These are phyloP conservation scores for Talaromyces sp. DNA, from an alignment of 2,329 filamentous ascomycete species.

Conservation along the genomic window DNA sequence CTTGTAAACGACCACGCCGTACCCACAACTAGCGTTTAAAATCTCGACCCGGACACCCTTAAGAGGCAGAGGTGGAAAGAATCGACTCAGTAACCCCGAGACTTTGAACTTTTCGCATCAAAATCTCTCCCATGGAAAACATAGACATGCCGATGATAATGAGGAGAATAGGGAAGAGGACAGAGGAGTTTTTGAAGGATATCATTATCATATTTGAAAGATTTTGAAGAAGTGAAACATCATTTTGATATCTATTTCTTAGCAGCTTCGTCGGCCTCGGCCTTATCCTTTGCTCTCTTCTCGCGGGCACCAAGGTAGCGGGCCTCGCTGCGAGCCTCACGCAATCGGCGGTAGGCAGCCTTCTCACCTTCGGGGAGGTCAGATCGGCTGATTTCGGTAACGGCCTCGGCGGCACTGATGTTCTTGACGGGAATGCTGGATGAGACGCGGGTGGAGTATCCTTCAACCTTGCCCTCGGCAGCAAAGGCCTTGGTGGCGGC, in stretches of 20 bases:
- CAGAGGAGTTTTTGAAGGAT: conserved; percentile 27
- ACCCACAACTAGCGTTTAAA: conserved; percentile 18
- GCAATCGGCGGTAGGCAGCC: conserved; percentile 82
- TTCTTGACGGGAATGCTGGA: conserved; percentile 71
- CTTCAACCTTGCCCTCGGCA: conserved; percentile 52
- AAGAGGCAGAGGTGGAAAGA: neutral
- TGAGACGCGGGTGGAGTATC: conserved; percentile 54
- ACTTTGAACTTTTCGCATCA: neutral
- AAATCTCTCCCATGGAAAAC: neutral
- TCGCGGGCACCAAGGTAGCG: conserved; percentile 80
- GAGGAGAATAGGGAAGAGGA: neutral
- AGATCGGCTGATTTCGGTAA: conserved; percentile 78
- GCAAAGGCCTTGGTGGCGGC: conserved; percentile 59
- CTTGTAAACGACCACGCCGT: conserved; percentile 18
- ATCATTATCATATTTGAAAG: conserved; percentile 22
- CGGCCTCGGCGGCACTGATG: conserved; percentile 54
- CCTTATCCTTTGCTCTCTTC: conserved; percentile 88
- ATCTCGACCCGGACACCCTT: neutral
- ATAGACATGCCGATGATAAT: conserved; percentile 15
- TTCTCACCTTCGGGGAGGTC: conserved; percentile 77
- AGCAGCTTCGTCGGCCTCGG: conserved; percentile 61
- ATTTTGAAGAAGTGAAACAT: conserved; percentile 19
- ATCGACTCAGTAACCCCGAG: neutral
- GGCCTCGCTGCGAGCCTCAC: conserved; percentile 78
- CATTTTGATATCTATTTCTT: conserved; percentile 50